A percentile compares a stretch with the other conserved stretches of the same genome.
Conservation (phyloP, 2,329 filamentous ascomycete genomes). For the Teratosphaeriaceae sp. region DNA sequence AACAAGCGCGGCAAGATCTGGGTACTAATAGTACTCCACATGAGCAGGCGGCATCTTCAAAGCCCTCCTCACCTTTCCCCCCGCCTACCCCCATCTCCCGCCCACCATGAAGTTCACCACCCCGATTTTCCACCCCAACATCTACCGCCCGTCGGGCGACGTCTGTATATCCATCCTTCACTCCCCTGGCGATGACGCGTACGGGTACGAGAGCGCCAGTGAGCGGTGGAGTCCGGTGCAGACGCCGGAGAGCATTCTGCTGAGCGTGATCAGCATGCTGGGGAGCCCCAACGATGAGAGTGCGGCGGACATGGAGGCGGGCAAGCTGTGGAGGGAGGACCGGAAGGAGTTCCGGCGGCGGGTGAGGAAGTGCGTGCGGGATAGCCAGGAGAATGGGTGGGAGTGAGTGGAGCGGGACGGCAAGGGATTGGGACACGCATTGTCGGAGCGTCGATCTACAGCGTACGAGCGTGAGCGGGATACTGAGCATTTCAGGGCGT, state of each 20-base stretch:
- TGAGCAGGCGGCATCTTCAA: slow-evolving; percentile 83
- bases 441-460: neutral
- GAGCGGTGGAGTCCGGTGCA: slow-evolving; percentile 96
- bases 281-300: slow-evolving; percentile 91
- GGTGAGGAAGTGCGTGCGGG: slow-evolving; percentile 71
- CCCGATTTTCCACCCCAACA: slow-evolving; percentile 89
- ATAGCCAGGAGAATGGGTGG: slow-evolving; percentile 58
- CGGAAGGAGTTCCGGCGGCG: slow-evolving; percentile 68
- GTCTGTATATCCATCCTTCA: slow-evolving; percentile 98
- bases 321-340: slow-evolving; percentile 79
- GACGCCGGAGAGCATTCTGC: slow-evolving; percentile 85
- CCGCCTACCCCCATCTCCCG: slow-evolving; percentile 78
- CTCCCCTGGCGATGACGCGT: slow-evolving; percentile 87
- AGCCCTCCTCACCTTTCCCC: slow-evolving; percentile 74
- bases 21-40: too few relatives aligned
- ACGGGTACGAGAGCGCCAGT: slow-evolving; percentile 81
- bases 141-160: slow-evolving; percentile 74
- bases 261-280: slow-evolving; percentile 89
- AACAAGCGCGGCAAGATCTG: too few relatives aligned
- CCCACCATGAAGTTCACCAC: slow-evolving; percentile 81
- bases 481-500: too few relatives aligned
- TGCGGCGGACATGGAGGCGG: slow-evolving; percentile 91
- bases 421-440: neutral
- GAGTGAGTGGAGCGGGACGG: slow-evolving; percentile 22
- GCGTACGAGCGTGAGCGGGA: too few relatives aligned